phyloP scores from a whole-genome alignment of 2,329 filamentous ascomycete species.

The Penicillium brevicompactum region DNA sequence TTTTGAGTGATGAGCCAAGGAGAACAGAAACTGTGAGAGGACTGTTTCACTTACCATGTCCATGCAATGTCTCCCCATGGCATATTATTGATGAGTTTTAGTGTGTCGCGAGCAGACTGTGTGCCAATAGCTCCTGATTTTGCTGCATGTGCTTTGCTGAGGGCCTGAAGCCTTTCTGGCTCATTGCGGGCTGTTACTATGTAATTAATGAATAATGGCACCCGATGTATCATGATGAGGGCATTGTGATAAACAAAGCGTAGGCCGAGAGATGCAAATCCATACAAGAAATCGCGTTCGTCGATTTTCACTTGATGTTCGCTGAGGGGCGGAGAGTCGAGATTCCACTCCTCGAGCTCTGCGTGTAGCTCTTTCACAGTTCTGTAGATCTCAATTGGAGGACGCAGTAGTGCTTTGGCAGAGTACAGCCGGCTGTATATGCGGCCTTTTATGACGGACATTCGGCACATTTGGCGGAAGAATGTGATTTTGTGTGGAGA shows the following conservation, averaged over 20 bases:
- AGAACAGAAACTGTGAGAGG: background rate
- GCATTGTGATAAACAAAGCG: constrained; percentile 97
- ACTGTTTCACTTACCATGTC: constrained; percentile 70
- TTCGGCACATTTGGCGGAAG: constrained; percentile 89
- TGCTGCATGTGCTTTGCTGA: constrained; percentile 80
- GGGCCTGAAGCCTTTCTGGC: constrained; percentile 52
- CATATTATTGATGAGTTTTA: constrained; percentile 88
- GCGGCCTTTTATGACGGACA: constrained; percentile 83
- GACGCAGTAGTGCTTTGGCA: constrained; percentile 81
- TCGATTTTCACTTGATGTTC: constrained; percentile 86
- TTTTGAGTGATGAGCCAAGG: background rate
- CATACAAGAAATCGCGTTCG: constrained; percentile 80
- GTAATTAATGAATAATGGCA: constrained; percentile 90
- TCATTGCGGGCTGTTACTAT: constrained; percentile 72
- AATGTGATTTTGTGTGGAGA: constrained; percentile 85
- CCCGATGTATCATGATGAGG: constrained; percentile 90
- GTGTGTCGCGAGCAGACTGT: constrained; percentile 83
- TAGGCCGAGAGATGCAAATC: constrained; percentile 85
- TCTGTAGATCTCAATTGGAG: constrained; percentile 77
- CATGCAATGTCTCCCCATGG: constrained; percentile 91
- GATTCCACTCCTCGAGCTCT: constrained; percentile 88
- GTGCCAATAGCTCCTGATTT: constrained; percentile 86
- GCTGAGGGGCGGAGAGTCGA: constrained; percentile 83
- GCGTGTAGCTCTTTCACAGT: constrained; percentile 87
- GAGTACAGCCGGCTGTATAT: constrained; percentile 90